Percentiles rank a stretch among this genome's conserved stretches.
These are phyloP conservation scores for Protostelium mycophagum DNA, from an alignment of 78 protist species.

Conservation along the genomic window DNA sequence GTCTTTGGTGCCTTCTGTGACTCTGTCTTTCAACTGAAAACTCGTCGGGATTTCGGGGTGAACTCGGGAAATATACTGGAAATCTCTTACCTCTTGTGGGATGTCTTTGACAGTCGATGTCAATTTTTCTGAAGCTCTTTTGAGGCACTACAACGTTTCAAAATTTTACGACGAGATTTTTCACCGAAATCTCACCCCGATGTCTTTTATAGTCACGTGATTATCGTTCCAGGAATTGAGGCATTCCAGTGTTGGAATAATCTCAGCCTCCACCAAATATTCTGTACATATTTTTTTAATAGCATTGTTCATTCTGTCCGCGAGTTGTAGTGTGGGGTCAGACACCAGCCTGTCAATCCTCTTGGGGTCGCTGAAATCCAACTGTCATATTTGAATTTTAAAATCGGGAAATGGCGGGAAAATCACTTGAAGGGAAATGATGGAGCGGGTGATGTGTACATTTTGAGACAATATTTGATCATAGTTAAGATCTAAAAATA, in stretches of 20 bases:
- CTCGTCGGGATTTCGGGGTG: no score
- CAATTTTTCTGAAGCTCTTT: neutral
- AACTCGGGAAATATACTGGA: neutral
- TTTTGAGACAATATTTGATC: neutral
- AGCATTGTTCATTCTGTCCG: neutral
- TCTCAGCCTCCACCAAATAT: neutral
- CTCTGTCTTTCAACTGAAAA: neutral
- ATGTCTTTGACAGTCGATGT: neutral
- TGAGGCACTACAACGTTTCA: neutral
- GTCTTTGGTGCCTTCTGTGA: neutral
- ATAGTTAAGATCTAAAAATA: no score
- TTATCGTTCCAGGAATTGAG: neutral
- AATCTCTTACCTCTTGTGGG: neutral
- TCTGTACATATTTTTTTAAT: neutral
- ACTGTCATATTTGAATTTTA: neutral
- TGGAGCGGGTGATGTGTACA: neutral
- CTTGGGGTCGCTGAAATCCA: neutral
- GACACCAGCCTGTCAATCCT: neutral
- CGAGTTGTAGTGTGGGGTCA: neutral
- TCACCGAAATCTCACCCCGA: no score
- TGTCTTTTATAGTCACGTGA: neutral
- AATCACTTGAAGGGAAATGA: no score
- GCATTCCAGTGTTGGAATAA: neutral
- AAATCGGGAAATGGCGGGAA: no score
- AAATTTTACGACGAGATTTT: no score